Base-by-base conservation (phyloP, 2,329 filamentous ascomycete genomes). In the Paecilomyces sp. region DNA sequence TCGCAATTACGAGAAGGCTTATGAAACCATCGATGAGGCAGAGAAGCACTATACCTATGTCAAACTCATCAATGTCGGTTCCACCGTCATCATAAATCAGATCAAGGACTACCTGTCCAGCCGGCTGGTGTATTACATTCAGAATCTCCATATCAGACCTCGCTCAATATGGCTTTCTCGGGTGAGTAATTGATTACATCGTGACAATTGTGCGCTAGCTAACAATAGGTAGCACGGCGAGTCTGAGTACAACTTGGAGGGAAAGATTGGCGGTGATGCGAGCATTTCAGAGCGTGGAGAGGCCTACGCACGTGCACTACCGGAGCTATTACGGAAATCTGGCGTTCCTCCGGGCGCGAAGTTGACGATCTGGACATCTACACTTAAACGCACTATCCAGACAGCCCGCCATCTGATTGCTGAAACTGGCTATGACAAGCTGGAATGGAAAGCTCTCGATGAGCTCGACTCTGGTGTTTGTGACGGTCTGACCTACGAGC, bases 381-480 rank as follows among this genome's bases (percentile, higher is more conserved):
- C 88, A 0, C 77, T 90, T 41, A 86, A 85, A 73, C 89, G 94
- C 61, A 99, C 94, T 13, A 97, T 96, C 67, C 89, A 94, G 64
- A 97, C 93, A 0, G 89, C 93, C 13, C 88, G 90, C 56, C 91
- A 90, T 77, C 85, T 99, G 1, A 88, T 90, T 2, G 77, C 81
- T 12, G 83, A 90, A 59, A 79, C 77, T 7, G 74, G 75, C 61
- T 97, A 93, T 75, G 93, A 97, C 73, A 95, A 97, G 75, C 83
- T 99, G 13, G 92, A 97, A 76, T 99, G 94, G 94, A 99, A 99
- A 79, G 94, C 94, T 0, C 85, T 99, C 2, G 94, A 99, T 71
- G 94, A 99, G 78, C 88, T 99, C 41, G 94, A 99, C 74, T 92
- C 91, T 1, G 94, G 94, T 56, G 91, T 97, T 55, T 99, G 94